Percentiles rank a stretch among this genome's conserved stretches.
Evolutionary conservation across 139 green algal genomes (phyloP).

Genomic region (Deuterostichococcus epilithicus): DNA sequence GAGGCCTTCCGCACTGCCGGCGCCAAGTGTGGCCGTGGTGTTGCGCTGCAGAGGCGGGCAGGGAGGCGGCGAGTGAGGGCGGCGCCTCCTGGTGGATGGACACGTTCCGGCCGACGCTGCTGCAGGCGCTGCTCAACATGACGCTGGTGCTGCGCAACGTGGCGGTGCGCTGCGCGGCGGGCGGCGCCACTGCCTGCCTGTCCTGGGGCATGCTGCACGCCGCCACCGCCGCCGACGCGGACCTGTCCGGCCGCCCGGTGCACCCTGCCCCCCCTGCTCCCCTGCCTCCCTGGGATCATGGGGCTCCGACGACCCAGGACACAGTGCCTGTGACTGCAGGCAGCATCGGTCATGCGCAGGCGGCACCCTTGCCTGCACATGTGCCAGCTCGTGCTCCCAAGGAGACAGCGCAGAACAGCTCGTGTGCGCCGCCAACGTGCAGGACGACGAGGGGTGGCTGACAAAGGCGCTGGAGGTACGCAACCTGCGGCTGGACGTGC

Average conservation of each 20-base stretch:
- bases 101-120: slow-evolving; percentile 29
- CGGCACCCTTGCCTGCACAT: too few species aligned
- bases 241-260: background rate
- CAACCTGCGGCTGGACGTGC: slow-evolving; percentile 26
- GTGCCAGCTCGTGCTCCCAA: background rate
- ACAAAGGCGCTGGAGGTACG: slow-evolving; percentile 35
- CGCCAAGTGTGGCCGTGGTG: too few species aligned
- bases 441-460: slow-evolving; percentile 42
- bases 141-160: slow-evolving; percentile 40
- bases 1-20: too few species aligned
- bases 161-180: slow-evolving; percentile 19
- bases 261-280: too few species aligned
- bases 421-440: too few species aligned
- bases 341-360: too few species aligned
- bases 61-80: background rate
- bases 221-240: background rate
- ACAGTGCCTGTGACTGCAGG: too few species aligned
- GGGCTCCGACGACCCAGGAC: too few species aligned
- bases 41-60: background rate
- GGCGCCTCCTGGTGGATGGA: slow-evolving; percentile 18
- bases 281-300: too few species aligned
- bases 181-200: background rate
- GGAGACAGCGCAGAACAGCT: background rate
- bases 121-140: slow-evolving; percentile 39
- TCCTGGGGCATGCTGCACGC: background rate